Base-by-base conservation (phyloP, 2,329 filamentous ascomycete genomes). In the Penicillium sp. region DNA sequence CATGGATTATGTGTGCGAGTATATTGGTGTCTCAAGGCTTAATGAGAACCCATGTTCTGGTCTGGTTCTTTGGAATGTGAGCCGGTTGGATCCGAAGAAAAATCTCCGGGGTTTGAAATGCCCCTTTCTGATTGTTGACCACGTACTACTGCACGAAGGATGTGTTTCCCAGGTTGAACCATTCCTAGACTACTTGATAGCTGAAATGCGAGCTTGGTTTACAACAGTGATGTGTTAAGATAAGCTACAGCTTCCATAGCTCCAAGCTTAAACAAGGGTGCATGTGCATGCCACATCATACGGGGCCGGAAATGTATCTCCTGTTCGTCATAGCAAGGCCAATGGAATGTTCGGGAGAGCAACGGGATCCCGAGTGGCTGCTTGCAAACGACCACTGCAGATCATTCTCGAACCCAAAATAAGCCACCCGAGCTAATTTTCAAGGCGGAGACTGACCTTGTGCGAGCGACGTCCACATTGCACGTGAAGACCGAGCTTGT, bases 301-400 rank as follows among this genome's bases (percentile, higher is more conserved):
- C 26, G 45, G 16, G 30, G 16, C 8, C 45, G 26, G 45, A 48
- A 46, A 30, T 30, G 14, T 13, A 48, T 30, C 26, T 48, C 45
- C 45, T n/a, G 7, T 1, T 48, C 14, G 25, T 46, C 25, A 28
- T 7, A 46, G 43, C 45, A 48, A 30, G 45, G 25, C 45, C 45
- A 48, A 30, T 48, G 45, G 45, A 48, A 48, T 48, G 45, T 48
- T 48, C 45, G 45, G 45, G 45, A 30, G 26, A 5, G 26, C 45
- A 48, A 28, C 45, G 26, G 45, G 45, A 48, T 48, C 45, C 45
- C 45, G 45, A 48, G 45, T 48, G 45, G 45, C 45, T 48, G 45
- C 30, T 48, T 48, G 45, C 45, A 25, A 48, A 48, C 45, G 45
- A 30, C 45, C 25, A 48, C 45, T n/a, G 26, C 26, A 48, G 45